Base-by-base conservation (phyloP, 2,329 filamentous ascomycete genomes). In the Pseudomassariella vexata region DNA sequence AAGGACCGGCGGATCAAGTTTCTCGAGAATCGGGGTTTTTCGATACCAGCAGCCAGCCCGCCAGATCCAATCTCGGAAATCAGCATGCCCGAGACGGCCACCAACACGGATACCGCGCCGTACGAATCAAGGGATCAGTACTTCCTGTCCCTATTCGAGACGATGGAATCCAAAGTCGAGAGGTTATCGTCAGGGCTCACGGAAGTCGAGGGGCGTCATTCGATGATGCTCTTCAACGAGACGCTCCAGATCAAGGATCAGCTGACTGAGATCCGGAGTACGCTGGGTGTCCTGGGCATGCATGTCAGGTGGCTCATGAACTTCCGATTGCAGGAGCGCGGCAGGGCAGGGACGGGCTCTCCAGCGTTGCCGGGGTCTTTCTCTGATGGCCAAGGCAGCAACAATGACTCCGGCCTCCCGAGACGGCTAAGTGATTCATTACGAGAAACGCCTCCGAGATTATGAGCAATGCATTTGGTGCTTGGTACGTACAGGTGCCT, bases 191-290 rank as follows among this genome's bases (percentile, higher is more conserved):
- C 73, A 34, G 68, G 68, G 24, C 46, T 79, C 22, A 70, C 67
- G 14, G 74, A 78, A 36, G 62, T 77, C 30, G 75, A 79, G 46
- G 70, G 69, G 4, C 67, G 73, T 29, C 74, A 79, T 47, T 74
- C 68, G 19, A 70, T 77, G 54, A 70, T 74, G 64, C 64, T 76
- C 7, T 64, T 79, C 47, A 79, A 77, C 44, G 73, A 79, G 50
- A 70, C 74, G 5, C 65, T 76, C 46, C 73, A 70, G 6, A 68
- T 80, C 38, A 73, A 76, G 35, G 74, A 80, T 37, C 73, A 79
- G 51, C 65, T 80, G n/a, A 66, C 69, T 4, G 76, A 80, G 49
- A 58, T 76, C 24, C 62, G 68, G 25, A 75, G 68, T 53, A 75
- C 67, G 41, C 59, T 75, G 38, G 73, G 72, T 30, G 69, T 75